A percentile compares a stretch with the other conserved stretches of the same genome.
phyloP scores from a whole-genome alignment of 768 basidiomycete species.

The Lyophyllum atratum region DNA sequence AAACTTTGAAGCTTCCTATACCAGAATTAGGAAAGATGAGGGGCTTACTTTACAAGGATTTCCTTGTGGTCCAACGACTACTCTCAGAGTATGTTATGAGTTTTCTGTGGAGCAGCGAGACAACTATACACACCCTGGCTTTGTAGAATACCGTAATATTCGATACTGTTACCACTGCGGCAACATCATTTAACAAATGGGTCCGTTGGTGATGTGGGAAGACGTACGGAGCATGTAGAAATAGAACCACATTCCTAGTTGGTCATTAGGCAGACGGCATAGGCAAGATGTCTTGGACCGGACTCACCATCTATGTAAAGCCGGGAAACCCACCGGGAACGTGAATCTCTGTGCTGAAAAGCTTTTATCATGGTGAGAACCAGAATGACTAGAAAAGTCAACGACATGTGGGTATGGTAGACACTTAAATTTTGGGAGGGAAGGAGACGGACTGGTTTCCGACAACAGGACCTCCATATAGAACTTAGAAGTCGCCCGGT shows the following conservation, averaged over 20 bases:
- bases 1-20: not conserved
- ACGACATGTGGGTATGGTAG: not conserved
- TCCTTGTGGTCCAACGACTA: not conserved
- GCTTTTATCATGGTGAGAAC: constrained; percentile 2
- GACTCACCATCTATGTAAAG: constrained; percentile 4
- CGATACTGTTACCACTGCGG: not conserved
- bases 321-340: constrained; percentile 1
- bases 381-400: not conserved
- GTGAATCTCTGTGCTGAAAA: constrained; percentile 1
- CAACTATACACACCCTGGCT: not conserved
- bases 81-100: not conserved
- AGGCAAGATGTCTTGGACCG: not conserved
- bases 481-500: not conserved
- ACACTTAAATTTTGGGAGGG: not conserved
- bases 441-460: constrained; percentile 2
- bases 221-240: constrained; percentile 6
- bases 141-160: not conserved
- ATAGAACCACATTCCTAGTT: constrained; percentile 5
- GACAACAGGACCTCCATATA: not conserved
- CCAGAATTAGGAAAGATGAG: too few relatives aligned
- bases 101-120: not conserved
- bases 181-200: not conserved
- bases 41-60: not conserved
- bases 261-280: not conserved
- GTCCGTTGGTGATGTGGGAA: not conserved